Conservation (phyloP, 2,329 filamentous ascomycete species). For the Byssoonygena ceratinophila region DNA sequence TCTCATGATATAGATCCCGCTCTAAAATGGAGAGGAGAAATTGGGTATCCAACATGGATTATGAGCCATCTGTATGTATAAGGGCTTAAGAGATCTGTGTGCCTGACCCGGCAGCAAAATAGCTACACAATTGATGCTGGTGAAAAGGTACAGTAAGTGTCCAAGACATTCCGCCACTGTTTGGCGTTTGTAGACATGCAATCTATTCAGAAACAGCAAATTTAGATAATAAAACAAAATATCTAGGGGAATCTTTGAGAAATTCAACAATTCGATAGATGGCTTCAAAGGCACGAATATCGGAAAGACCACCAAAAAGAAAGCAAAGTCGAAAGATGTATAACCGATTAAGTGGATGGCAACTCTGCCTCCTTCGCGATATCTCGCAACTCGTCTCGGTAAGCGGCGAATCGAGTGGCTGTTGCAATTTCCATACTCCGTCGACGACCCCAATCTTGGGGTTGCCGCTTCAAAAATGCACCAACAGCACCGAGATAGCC, state of each 20-base stretch:
- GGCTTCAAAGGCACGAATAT: not conserved
- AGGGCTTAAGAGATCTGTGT: no score
- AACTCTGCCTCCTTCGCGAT: not conserved
- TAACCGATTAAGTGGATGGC: not conserved
- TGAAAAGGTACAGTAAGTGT: no score
- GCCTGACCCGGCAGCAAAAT: no score
- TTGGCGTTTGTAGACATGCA: not conserved
- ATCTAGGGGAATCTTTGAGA: conserved; percentile 6
- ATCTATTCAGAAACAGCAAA: not conserved
- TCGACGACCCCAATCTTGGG: conserved; percentile 78
- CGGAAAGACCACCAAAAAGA: not conserved
- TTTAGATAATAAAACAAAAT: not conserved
- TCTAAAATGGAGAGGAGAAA: no score
- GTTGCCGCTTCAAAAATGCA: conserved; percentile 84
- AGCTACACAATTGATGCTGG: no score
- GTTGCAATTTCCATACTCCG: conserved; percentile 56
- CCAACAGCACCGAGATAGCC: conserved; percentile 91
- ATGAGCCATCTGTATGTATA: no score
- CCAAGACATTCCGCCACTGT: not conserved
- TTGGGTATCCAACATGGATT: no score
- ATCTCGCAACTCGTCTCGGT: conserved; percentile 6
- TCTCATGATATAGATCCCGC: no score
- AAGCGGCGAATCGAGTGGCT: conserved; percentile 22
- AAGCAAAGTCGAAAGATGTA: not conserved
- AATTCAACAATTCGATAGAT: not conserved